Conservation (phyloP, 805 yeast genomes). For the Priceomyces medius region DNA sequence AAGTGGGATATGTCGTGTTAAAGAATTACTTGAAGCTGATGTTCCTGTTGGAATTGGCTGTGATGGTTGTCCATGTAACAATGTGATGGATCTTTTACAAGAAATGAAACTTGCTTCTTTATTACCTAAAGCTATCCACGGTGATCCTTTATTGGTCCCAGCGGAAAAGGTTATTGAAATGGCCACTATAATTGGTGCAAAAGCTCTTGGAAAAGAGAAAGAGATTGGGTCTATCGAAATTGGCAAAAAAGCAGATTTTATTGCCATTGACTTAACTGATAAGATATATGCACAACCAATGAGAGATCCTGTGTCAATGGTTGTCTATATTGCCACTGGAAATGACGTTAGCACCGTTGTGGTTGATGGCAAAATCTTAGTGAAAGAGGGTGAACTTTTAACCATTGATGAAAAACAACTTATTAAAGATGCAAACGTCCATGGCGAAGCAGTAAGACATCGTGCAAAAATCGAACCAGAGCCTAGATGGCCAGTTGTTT, state of each 20-base stretch:
- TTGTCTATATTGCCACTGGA: conserved; percentile 21
- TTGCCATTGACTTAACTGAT: conserved; percentile 15
- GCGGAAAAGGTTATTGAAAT: conserved; percentile 1
- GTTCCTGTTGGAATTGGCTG: conserved; percentile 19
- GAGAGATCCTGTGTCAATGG: conserved; percentile 22
- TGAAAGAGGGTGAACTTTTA: conserved; percentile 3
- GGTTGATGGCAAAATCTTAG: conserved; percentile 6
- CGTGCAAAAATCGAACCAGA: neutral
- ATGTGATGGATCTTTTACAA: conserved; percentile 19
- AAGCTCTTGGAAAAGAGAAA: neutral
- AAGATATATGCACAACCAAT: conserved; percentile 20
- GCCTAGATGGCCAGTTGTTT: neutral
- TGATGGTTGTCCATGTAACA: conserved; percentile 20
- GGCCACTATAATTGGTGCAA: neutral
- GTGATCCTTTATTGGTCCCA: conserved; percentile 12
- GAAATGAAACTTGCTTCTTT: conserved; percentile 20
- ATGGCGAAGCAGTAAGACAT: conserved; percentile 6
- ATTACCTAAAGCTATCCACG: conserved; percentile 19
- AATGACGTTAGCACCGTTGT: conserved; percentile 15
- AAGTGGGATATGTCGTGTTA: conserved; percentile 17
- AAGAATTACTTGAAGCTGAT: conserved; percentile 14
- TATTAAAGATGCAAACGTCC: conserved; percentile 8
- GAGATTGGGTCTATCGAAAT: neutral
- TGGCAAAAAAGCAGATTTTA: conserved; percentile 1
- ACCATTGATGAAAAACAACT: conserved; percentile 7